Conservation (phyloP, 2,329 filamentous ascomycete genomes). For the Colletotrichum lentis region DNA sequence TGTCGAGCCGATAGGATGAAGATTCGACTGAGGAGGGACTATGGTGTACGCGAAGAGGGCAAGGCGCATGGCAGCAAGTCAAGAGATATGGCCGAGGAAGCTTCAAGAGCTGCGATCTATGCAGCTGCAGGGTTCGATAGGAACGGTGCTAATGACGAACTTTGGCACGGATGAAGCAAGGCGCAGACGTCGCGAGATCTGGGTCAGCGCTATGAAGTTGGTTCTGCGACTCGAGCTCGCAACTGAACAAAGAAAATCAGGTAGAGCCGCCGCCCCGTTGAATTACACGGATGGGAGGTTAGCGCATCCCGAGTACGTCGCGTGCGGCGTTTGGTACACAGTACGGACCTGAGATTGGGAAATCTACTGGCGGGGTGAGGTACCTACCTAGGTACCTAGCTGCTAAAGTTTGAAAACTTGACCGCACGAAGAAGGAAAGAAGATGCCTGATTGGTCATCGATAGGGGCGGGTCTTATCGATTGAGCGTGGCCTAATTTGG, state of each 20-base stretch:
- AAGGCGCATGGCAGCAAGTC: not conserved
- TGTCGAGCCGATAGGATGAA: not conserved
- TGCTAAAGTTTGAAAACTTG: too few relatives aligned
- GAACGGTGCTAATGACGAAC: not conserved
- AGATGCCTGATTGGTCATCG: not conserved
- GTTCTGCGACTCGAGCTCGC: not conserved
- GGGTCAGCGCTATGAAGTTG: conserved; percentile 3
- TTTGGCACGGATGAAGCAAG: not conserved
- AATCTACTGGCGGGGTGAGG: not conserved
- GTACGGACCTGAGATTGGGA: not conserved
- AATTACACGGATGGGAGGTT: not conserved
- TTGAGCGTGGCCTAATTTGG: not conserved
- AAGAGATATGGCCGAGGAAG: not conserved
- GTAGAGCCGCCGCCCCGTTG: conserved; percentile 1
- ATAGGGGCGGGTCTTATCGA: not conserved
- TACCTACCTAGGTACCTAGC: not conserved
- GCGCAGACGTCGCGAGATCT: not conserved
- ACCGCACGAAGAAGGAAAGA: too few relatives aligned
- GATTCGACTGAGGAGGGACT: not conserved
- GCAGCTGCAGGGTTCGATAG: not conserved
- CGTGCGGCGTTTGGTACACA: not conserved
- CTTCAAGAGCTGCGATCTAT: not conserved
- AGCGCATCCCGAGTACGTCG: conserved; percentile 5
- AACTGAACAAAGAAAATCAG: not conserved
- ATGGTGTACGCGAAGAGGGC: not conserved